A percentile compares a stretch with the other conserved stretches of the same genome.
Evolutionary conservation across 2,329 filamentous ascomycete species (phyloP).

Genomic region (Zymoseptoria crescenta): DNA sequence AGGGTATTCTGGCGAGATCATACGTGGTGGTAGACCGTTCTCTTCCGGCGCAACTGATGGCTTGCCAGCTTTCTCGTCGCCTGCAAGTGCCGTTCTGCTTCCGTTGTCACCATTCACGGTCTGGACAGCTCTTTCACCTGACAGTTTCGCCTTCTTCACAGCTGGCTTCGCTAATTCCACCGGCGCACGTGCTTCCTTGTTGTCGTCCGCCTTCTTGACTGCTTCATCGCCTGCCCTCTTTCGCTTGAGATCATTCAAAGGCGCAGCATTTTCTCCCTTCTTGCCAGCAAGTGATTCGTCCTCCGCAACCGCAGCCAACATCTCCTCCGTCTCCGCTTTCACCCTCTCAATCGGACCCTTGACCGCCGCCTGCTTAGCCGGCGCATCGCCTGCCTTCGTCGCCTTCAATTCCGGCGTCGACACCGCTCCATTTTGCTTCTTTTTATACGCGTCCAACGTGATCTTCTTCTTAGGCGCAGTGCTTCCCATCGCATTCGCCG

Average conservation of each 20-base stretch:
- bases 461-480: slow-evolving; percentile 52
- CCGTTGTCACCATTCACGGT: background rate
- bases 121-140: slow-evolving; percentile 1
- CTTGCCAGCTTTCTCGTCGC: background rate
- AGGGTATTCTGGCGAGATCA: background rate
- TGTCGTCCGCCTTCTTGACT: slow-evolving; percentile 1
- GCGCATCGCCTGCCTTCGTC: slow-evolving; percentile 12
- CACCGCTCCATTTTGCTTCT: slow-evolving; percentile 39
- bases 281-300: slow-evolving; percentile 11
- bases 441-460: slow-evolving; percentile 53
- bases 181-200: background rate
- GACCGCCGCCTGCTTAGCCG: slow-evolving; percentile 22
- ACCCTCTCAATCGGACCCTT: slow-evolving; percentile 27
- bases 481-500: slow-evolving; percentile 23
- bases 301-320: slow-evolving; percentile 22
- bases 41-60: slow-evolving; percentile 3
- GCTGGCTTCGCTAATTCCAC: background rate
- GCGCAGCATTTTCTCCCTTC: slow-evolving; percentile 3
- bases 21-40: slow-evolving; percentile 7
- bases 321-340: slow-evolving; percentile 27
- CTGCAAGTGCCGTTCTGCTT: background rate
- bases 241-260: slow-evolving; percentile 21
- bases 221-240: slow-evolving; percentile 16
- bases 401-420: slow-evolving; percentile 19
- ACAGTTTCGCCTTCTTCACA: slow-evolving; percentile 8